A percentile compares a stretch with the other conserved stretches of the same genome.
Conservation (phyloP, 2,329 filamentous ascomycete species). For the Myriosclerotinia scirpicola region DNA sequence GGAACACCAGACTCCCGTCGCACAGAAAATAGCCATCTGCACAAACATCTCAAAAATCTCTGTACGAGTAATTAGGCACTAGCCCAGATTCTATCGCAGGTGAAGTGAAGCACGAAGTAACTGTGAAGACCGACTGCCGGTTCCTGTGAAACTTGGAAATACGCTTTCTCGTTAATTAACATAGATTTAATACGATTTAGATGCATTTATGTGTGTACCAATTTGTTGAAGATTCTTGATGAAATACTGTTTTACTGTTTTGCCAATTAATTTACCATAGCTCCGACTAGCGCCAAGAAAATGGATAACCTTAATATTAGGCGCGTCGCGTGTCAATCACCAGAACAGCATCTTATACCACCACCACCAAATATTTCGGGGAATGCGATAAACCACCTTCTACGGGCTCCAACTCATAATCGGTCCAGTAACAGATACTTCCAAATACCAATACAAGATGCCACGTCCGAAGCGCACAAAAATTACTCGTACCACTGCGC, state of each 20-base stretch:
- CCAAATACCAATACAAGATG: neutral
- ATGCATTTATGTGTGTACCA: neutral
- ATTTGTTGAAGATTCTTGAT: no score
- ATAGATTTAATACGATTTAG: neutral
- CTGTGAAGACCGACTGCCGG: neutral
- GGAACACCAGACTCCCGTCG: neutral
- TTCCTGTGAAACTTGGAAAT: neutral
- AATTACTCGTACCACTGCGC: neutral
- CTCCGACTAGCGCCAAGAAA: constrained; percentile 6
- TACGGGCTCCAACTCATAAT: neutral
- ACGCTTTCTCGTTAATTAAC: neutral
- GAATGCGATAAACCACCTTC: neutral
- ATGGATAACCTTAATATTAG: neutral
- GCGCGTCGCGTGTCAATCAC: neutral
- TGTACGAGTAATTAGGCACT: neutral
- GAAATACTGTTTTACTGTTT: no score
- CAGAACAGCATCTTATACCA: neutral
- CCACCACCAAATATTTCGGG: neutral
- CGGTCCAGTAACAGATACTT: neutral
- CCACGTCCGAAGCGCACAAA: constrained; percentile 17
- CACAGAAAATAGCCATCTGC: neutral
- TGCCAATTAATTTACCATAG: neutral
- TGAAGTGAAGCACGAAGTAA: no score
- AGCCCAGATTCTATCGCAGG: neutral
- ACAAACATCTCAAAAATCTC: neutral